Evolutionary conservation across 2,329 filamentous ascomycete species (phyloP).

Genomic region (Westerdykella aurantiaca): DNA sequence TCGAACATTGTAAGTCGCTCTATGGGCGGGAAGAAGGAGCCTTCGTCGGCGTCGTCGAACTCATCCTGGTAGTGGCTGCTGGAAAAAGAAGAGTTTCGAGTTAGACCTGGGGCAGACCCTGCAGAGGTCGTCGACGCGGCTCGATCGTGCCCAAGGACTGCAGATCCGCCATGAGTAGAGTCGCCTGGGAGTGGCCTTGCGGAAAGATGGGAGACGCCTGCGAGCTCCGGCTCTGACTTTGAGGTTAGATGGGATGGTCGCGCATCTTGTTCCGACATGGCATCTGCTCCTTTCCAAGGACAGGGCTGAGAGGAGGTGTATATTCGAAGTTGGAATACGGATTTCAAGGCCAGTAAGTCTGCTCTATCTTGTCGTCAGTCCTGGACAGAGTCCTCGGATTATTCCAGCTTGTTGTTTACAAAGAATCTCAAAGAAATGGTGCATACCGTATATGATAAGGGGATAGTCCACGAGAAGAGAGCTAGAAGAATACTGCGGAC

Average conservation of each 20-base stretch:
- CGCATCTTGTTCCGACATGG: slow-evolving; percentile 23
- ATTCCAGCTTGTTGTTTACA: too few relatives aligned
- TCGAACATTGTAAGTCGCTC: slow-evolving; percentile 90
- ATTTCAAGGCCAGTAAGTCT: too few relatives aligned
- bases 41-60: slow-evolving; percentile 69
- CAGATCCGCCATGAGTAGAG: slow-evolving; percentile 21
- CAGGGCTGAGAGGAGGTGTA: too few relatives aligned
- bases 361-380: too few relatives aligned
- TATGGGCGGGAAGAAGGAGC: slow-evolving; percentile 63
- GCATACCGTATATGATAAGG: slow-evolving; percentile 13
- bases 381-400: too few relatives aligned
- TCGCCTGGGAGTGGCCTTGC: slow-evolving; percentile 19
- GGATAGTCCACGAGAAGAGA: neutral
- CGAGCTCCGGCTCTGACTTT: slow-evolving; percentile 28
- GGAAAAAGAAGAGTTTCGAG: slow-evolving; percentile 76
- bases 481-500: slow-evolving; percentile 1
- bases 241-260: slow-evolving; percentile 15
- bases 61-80: slow-evolving; percentile 80
- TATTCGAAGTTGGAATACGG: too few relatives aligned
- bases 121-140: slow-evolving; percentile 42
- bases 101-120: slow-evolving; percentile 52
- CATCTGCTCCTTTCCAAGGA: neutral
- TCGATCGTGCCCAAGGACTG: slow-evolving; percentile 39
- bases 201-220: slow-evolving; percentile 19
- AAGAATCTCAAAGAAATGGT: slow-evolving; percentile 5